These are phyloP conservation scores for Effrenium voratum DNA, from an alignment of 73 alveolate species.

Conservation along the genomic window DNA sequence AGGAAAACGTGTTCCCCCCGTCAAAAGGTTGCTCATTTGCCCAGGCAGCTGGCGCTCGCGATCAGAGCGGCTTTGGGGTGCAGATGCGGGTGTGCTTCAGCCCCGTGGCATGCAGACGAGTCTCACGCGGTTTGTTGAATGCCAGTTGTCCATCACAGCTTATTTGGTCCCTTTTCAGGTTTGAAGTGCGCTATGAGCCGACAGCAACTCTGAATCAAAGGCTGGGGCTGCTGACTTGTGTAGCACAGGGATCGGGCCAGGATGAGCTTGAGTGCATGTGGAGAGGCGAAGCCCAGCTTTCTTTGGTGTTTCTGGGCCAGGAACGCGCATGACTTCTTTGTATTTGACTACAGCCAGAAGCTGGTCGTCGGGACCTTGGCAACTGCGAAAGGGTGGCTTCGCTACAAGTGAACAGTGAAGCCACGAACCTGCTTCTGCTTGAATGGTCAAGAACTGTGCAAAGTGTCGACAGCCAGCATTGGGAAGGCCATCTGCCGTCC, in stretches of 20 bases:
- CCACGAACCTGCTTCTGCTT: not conserved
- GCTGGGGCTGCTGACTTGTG: too few relatives aligned
- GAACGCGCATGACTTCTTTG: constrained; percentile 65
- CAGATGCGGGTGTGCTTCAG: constrained; percentile 28
- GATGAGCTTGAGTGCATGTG: too few relatives aligned
- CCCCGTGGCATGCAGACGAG: not conserved
- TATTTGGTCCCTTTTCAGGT: not conserved
- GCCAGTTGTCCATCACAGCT: not conserved
- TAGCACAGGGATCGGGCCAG: too few relatives aligned
- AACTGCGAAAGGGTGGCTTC: too few relatives aligned
- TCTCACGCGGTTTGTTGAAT: not conserved
- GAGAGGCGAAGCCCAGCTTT: too few relatives aligned
- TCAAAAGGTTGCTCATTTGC: not conserved
- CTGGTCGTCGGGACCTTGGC: constrained; percentile 13
- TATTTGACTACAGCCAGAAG: constrained; percentile 62
- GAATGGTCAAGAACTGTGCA: not conserved
- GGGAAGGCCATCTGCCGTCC: too few relatives aligned
- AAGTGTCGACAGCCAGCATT: too few relatives aligned
- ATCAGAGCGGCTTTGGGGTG: constrained; percentile 40
- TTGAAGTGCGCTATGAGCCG: constrained; percentile 36
- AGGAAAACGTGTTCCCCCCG: too few relatives aligned
- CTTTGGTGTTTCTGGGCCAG: too few relatives aligned
- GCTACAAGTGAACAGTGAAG: too few relatives aligned
- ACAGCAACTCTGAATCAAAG: too few relatives aligned
- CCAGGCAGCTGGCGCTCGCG: constrained; percentile 5